Evolutionary conservation across 2,329 filamentous ascomycete genomes (phyloP), one percentile per base, ranked within the genome.

Genomic region (Pestalotiopsis sp.): DNA sequence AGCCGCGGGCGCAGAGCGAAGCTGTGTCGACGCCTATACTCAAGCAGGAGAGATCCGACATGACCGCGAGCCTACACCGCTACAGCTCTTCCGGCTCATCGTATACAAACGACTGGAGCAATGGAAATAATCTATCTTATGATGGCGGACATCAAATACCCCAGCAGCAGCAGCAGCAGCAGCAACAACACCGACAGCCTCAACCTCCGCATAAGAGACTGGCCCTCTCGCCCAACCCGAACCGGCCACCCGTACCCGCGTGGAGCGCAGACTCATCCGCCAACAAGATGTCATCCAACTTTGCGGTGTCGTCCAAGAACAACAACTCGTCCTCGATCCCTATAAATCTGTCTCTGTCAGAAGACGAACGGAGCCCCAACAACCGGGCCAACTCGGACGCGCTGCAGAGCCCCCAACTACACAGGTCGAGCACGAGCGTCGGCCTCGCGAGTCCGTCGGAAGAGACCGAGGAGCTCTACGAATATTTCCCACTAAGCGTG

Each of bases 401-500:
- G 60, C 74, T 85, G 56, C 82, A 84, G 31, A 89, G 87, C 71
- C 87, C 87, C 2, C 84, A 72, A 69, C 71, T 71, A 72, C 79
- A 68, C 71, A 78, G 69, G 72, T 67, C 77, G 5, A 74, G 75
- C 11, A 75, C 77, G 2, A 80, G 76, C 4, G 79, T 81, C 25
- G 80, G 80, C 66, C 73, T 85, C 73, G 86, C 88, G 77, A 91
- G 91, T 76, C 86, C 92, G 41, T 82, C 90, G 72, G 94, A 97
- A 74, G 92, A 91, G 73, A 91, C 91, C 0, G 95, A 98, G 80
- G 83, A 95, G 72, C 83, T 98, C 20, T 98, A 98, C 77, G 95
- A 98, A 81, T 98, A 98, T 77, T 98, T 98, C 72, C 95, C 95
- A 0, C 85, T 98, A 17, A 94, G 92, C 63, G 82, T 97, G 69